Evolutionary conservation across 179 eudicot species (phyloP).

Genomic region (Heliamphora pulchella): DNA sequence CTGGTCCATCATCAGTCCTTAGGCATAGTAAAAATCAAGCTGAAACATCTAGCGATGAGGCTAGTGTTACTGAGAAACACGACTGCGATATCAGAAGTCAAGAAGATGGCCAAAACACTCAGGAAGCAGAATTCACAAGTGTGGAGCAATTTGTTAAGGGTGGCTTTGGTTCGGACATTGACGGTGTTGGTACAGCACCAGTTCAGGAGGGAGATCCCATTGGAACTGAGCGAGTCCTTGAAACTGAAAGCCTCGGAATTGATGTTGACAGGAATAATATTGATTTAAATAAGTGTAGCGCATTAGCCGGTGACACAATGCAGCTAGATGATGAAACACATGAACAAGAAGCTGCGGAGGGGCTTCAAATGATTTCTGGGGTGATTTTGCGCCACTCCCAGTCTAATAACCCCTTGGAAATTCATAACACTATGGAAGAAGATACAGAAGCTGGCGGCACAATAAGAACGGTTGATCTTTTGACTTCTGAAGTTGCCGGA

Average conservation of each 20-base stretch:
- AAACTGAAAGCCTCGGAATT: conserved; percentile 53
- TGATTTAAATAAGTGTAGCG: conserved; percentile 29
- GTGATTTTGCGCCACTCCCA: conserved; percentile 27
- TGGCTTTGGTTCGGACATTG: conserved; percentile 83
- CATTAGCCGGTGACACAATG: conserved; percentile 56
- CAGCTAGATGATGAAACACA: conserved; percentile 55
- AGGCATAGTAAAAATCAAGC: conserved; percentile 28
- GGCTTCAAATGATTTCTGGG: conserved; percentile 22
- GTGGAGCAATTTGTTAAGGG: conserved; percentile 42
- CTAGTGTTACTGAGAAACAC: conserved; percentile 82
- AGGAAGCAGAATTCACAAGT: conserved; percentile 68
- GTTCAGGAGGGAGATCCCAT: conserved; percentile 39
- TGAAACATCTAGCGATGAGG: conserved; percentile 55
- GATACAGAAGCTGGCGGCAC: conserved; percentile 52
- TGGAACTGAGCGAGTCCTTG: conserved; percentile 65
- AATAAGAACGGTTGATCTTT: conserved; percentile 66
- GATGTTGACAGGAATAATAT: conserved; percentile 30
- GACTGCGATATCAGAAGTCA: conserved; percentile 62
- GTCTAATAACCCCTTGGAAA: conserved; percentile 27
- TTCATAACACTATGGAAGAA: conserved; percentile 39
- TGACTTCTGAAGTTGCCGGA: conserved; percentile 88
- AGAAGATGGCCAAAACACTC: conserved; percentile 59
- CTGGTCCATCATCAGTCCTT: conserved; percentile 31
- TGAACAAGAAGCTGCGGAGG: conserved; percentile 43
- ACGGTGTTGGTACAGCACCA: conserved; percentile 60